These are phyloP conservation scores for Pseudozyma hubeiensis DNA, from an alignment of 1,284 basidiomycete species.

Conservation along the genomic window DNA sequence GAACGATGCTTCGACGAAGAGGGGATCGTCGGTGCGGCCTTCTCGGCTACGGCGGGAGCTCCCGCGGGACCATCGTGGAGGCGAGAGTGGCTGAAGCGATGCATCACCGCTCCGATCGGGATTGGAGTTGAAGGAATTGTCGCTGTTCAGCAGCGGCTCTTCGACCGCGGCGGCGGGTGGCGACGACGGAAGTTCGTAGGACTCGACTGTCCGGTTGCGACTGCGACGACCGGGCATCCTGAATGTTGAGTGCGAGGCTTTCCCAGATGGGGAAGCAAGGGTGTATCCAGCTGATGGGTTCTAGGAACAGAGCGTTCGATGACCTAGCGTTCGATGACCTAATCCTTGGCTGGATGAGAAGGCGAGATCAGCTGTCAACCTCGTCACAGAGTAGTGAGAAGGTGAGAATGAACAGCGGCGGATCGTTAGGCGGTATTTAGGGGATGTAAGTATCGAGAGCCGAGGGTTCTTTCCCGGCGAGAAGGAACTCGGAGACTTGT, in stretches of 20 bases:
- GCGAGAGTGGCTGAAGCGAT: slow-evolving; percentile 23
- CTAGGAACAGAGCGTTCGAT: too few species aligned
- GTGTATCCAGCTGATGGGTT: too few species aligned
- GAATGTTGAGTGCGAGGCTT: neutral
- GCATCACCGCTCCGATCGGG: slow-evolving; percentile 23
- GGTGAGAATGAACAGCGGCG: too few species aligned
- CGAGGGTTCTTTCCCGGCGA: too few species aligned
- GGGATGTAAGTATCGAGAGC: too few species aligned
- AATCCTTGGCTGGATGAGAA: too few species aligned
- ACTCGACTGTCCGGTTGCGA: slow-evolving; percentile 8
- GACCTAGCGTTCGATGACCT: too few species aligned
- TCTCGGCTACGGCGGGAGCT: slow-evolving; percentile 21
- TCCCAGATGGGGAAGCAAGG: neutral
- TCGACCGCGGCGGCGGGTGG: slow-evolving; percentile 18
- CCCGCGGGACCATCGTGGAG: slow-evolving; percentile 23
- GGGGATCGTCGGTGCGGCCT: slow-evolving; percentile 9
- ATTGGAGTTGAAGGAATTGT: slow-evolving; percentile 19
- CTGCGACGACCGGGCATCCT: slow-evolving; percentile 19
- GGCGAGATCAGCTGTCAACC: too few species aligned
- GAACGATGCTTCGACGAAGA: slow-evolving; percentile 3
- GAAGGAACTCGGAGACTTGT: too few species aligned
- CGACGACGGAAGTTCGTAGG: slow-evolving; percentile 31
- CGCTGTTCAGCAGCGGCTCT: slow-evolving; percentile 21
- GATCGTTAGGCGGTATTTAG: too few species aligned
- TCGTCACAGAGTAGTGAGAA: too few species aligned